phyloP scores from a whole-genome alignment of 306 rosid species.

The Oxytropis ochrocephala region DNA sequence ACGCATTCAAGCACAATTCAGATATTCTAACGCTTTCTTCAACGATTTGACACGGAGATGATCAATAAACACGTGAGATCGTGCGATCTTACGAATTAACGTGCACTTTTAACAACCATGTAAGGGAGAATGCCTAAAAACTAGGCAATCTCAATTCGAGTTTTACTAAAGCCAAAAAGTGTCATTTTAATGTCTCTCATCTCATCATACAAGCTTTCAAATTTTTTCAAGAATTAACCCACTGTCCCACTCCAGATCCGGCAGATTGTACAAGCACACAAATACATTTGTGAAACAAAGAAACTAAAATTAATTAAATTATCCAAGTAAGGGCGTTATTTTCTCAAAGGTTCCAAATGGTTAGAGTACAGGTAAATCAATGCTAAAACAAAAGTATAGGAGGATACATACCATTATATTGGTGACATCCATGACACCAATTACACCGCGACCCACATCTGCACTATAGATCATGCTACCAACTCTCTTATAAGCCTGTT shows the following conservation, averaged over 20 bases:
- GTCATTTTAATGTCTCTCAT: neutral
- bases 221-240: neutral
- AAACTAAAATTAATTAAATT: neutral
- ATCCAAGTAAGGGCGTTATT: neutral
- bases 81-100: too few relatives aligned
- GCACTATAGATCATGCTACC: conserved; percentile 50
- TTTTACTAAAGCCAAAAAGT: neutral
- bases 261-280: neutral
- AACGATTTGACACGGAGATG: too few relatives aligned
- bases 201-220: neutral
- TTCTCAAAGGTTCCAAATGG: conserved; percentile 2
- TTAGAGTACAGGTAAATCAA: neutral
- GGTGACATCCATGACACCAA: conserved; percentile 56
- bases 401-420: conserved; percentile 37
- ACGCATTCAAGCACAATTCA: neutral
- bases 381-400: conserved; percentile 10
- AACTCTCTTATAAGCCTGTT: conserved; percentile 59
- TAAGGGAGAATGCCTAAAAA: neutral
- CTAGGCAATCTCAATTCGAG: neutral
- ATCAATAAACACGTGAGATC: too few relatives aligned
- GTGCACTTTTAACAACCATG: too few relatives aligned
- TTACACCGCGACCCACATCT: conserved; percentile 50
- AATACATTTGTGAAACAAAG: neutral
- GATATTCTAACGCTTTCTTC: too few relatives aligned
- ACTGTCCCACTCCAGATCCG: neutral